Conservation (phyloP, 1,284 basidiomycete genomes). For the Malassezia obtusa region DNA sequence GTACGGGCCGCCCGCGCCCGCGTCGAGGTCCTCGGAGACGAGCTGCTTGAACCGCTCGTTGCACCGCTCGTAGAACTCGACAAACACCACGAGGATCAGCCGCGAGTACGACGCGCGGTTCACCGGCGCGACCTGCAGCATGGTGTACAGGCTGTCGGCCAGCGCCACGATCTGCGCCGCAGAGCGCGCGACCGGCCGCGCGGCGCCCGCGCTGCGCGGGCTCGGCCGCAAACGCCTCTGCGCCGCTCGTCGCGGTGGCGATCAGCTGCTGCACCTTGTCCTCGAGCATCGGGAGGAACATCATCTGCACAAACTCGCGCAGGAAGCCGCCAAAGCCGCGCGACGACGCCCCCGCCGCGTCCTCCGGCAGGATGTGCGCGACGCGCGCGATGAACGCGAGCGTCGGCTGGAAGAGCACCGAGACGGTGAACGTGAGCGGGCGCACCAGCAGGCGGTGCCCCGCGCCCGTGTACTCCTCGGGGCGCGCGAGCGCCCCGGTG, state of each 20-base stretch:
- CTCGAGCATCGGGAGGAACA: conserved; percentile 88
- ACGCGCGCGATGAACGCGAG: conserved; percentile 69
- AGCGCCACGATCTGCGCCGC: conserved; percentile 76
- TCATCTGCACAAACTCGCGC: conserved; percentile 85
- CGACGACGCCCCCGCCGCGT: conserved; percentile 28
- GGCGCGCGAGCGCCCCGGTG: background rate
- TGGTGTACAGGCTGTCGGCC: conserved; percentile 81
- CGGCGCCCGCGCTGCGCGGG: conserved; percentile 30
- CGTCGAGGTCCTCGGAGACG: conserved; percentile 50
- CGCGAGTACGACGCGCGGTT: conserved; percentile 74
- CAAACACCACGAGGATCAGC: conserved; percentile 87
- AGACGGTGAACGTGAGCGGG: conserved; percentile 90
- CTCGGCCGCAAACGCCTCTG: conserved; percentile 58
- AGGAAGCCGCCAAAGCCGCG: conserved; percentile 65
- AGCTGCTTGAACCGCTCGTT: conserved; percentile 74
- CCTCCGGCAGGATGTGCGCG: conserved; percentile 29
- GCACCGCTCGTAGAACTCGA: conserved; percentile 91
- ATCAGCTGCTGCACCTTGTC: conserved; percentile 62
- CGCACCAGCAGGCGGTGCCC: conserved; percentile 77
- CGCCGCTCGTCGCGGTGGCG: conserved; percentile 40
- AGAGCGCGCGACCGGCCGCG: conserved; percentile 71
- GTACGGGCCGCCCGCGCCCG: conserved; percentile 1
- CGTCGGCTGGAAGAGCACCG: conserved; percentile 84
- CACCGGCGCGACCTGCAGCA: conserved; percentile 89
- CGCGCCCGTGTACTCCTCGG: conserved; percentile 48